phyloP scores from a whole-genome alignment of 2,329 filamentous ascomycete genomes.

The Venturia asperata region DNA sequence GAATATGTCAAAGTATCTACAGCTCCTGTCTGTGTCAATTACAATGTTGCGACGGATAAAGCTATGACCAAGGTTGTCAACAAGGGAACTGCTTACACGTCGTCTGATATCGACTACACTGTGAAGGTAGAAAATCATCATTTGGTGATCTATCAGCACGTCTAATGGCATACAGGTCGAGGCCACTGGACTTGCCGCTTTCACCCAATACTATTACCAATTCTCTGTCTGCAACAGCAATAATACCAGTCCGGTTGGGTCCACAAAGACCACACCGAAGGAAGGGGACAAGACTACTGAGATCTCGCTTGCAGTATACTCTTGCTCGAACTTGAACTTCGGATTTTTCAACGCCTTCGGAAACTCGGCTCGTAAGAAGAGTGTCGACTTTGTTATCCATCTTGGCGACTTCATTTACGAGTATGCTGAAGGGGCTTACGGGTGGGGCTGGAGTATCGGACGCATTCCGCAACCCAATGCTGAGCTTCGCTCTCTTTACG shows the following conservation, averaged over 20 bases:
- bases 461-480: constrained; percentile 31
- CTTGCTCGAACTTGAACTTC: constrained; percentile 39
- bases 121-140: constrained; percentile 48
- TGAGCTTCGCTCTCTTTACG: constrained; percentile 38
- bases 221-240: constrained; percentile 61
- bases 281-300: constrained; percentile 49
- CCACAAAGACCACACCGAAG: constrained; percentile 62
- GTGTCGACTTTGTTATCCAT: constrained; percentile 24
- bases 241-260: constrained; percentile 54
- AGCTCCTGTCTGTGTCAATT: constrained; percentile 61
- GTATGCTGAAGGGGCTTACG: constrained; percentile 33
- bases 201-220: constrained; percentile 62
- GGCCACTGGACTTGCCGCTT: constrained; percentile 54
- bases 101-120: constrained; percentile 68
- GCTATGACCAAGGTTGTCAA: constrained; percentile 45
- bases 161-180: constrained; percentile 71
- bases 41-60: constrained; percentile 49
- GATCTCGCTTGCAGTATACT: constrained; percentile 61
- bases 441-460: constrained; percentile 30
- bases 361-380: constrained; percentile 22
- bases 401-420: constrained; percentile 42
- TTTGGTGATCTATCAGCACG: constrained; percentile 58
- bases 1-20: constrained; percentile 44
- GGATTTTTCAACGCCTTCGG: constrained; percentile 33
- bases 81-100: constrained; percentile 58